phyloP scores from a whole-genome alignment of 192 early-diverging fungal species.

The Rhizoclosmatium sp. region DNA sequence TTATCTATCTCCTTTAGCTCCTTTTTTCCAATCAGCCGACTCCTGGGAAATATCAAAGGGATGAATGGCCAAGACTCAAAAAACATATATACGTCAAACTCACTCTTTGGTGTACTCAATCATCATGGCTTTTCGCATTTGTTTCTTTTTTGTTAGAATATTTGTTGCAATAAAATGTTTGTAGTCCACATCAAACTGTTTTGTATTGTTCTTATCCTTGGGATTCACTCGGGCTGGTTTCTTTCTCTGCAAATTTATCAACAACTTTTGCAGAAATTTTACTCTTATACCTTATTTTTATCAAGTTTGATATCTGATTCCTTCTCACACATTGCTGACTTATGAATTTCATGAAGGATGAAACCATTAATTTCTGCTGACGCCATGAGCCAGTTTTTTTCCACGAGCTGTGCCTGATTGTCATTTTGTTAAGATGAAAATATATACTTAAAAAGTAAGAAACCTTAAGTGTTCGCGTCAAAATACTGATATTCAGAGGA shows the following conservation, averaged over 20 bases:
- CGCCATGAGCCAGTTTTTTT: slow-evolving; percentile 57
- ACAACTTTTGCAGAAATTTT: not conserved
- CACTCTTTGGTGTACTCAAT: slow-evolving; percentile 56
- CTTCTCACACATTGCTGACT: slow-evolving; percentile 45
- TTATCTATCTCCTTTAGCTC: slow-evolving; percentile 42
- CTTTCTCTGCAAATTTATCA: slow-evolving; percentile 19
- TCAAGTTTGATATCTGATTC: slow-evolving; percentile 39
- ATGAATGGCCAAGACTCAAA: not conserved
- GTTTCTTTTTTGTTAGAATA: slow-evolving; percentile 52
- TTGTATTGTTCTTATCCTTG: slow-evolving; percentile 31
- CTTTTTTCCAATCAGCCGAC: slow-evolving; percentile 29
- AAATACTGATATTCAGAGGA: slow-evolving; percentile 32
- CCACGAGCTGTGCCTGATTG: slow-evolving; percentile 49
- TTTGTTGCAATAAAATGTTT: slow-evolving; percentile 44
- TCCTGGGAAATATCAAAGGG: slow-evolving; percentile 1
- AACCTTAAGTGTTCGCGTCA: slow-evolving; percentile 51
- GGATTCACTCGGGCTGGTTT: not conserved
- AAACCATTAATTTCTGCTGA: slow-evolving; percentile 51
- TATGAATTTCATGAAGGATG: slow-evolving; percentile 50
- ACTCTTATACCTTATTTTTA: slow-evolving; percentile 30
- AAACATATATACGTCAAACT: not conserved
- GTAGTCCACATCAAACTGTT: slow-evolving; percentile 53
- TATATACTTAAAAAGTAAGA: not conserved
- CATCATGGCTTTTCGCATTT: slow-evolving; percentile 57
- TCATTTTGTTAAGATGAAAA: slow-evolving; percentile 12